Percentiles rank a stretch among this genome's conserved stretches.
Conservation (phyloP, 2,329 filamentous ascomycete genomes). For the Arachnomyces sp. region DNA sequence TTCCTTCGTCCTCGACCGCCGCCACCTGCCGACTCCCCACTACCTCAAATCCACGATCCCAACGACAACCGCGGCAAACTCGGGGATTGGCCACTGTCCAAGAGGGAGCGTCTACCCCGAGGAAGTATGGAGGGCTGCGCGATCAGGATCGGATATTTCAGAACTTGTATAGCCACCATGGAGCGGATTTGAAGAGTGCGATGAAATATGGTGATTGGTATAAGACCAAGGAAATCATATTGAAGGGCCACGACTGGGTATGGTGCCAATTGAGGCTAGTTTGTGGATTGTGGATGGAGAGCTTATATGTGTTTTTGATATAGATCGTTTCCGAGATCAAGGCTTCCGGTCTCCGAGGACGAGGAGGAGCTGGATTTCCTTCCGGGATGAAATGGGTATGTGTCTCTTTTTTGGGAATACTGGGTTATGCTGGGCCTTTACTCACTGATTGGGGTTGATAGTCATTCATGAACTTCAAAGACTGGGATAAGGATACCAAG, state of each 20-base stretch:
- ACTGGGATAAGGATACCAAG: conserved; percentile 96
- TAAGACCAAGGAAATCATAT: conserved; percentile 96
- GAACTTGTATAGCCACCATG: conserved; percentile 92
- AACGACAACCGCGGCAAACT: conserved; percentile 39
- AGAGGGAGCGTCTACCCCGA: conserved; percentile 54
- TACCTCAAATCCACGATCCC: conserved; percentile 19
- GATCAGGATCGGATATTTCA: conserved; percentile 99
- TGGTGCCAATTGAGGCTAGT: conserved; percentile 12
- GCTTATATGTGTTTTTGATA: conserved; percentile 8
- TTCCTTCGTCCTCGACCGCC: conserved; percentile 30
- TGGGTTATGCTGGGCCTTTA: not conserved
- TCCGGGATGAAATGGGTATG: conserved; percentile 98
- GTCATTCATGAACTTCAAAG: conserved; percentile 99
- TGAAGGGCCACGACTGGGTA: conserved; percentile 94
- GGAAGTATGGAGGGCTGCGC: conserved; percentile 74
- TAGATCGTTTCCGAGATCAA: conserved; percentile 96
- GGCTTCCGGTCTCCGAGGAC: conserved; percentile 86
- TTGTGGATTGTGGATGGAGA: conserved; percentile 1
- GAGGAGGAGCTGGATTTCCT: conserved; percentile 95
- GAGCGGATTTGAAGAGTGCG: conserved; percentile 81
- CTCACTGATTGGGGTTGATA: conserved; percentile 30
- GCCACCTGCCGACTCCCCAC: conserved; percentile 21
- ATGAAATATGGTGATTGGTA: conserved; percentile 99
- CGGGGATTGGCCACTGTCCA: conserved; percentile 76
- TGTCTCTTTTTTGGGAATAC: conserved; percentile 15